Percentiles rank a stretch among this genome's conserved stretches.
Evolutionary conservation across 306 rosid species (phyloP).

Genomic region (Begonia peltatifolia): DNA sequence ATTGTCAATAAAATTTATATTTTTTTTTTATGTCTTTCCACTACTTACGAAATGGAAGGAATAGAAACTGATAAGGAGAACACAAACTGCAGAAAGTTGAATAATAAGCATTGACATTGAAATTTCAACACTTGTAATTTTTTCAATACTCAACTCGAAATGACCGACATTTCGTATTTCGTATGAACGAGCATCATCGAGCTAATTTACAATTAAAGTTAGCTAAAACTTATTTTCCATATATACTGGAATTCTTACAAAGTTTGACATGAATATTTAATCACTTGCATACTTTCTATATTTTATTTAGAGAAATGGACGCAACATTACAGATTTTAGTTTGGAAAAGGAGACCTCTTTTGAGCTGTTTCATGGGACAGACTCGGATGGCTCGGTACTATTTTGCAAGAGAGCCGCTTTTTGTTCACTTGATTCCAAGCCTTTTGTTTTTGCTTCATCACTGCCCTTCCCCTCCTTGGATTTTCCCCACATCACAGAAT

Average conservation of each 20-base stretch:
- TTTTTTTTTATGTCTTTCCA: not conserved
- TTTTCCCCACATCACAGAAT: slow-evolving; percentile 77
- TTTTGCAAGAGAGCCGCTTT: slow-evolving; percentile 42
- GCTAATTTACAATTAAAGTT: no score
- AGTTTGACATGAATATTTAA: not conserved
- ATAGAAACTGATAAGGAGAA: not conserved
- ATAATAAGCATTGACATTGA: slow-evolving; percentile 3
- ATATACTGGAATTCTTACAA: not conserved
- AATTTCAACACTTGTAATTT: not conserved
- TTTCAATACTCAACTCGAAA: not conserved
- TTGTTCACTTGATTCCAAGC: slow-evolving; percentile 25
- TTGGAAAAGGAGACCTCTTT: slow-evolving; percentile 9
- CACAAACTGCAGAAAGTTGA: not conserved
- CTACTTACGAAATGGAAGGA: not conserved
- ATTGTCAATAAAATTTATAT: not conserved
- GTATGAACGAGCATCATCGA: no score
- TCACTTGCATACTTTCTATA: not conserved
- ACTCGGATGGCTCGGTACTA: slow-evolving; percentile 3
- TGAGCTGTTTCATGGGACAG: no score
- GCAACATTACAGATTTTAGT: not conserved
- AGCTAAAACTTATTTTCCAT: no score
- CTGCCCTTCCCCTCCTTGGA: slow-evolving; percentile 38
- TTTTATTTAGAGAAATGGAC: not conserved
- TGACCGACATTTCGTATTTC: no score
- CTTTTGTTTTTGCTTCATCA: slow-evolving; percentile 13